A percentile compares a stretch with the other conserved stretches of the same genome.
These are phyloP conservation scores for Tylopilus plumbeoviolaceoides DNA, from an alignment of 768 basidiomycete species.

Conservation along the genomic window DNA sequence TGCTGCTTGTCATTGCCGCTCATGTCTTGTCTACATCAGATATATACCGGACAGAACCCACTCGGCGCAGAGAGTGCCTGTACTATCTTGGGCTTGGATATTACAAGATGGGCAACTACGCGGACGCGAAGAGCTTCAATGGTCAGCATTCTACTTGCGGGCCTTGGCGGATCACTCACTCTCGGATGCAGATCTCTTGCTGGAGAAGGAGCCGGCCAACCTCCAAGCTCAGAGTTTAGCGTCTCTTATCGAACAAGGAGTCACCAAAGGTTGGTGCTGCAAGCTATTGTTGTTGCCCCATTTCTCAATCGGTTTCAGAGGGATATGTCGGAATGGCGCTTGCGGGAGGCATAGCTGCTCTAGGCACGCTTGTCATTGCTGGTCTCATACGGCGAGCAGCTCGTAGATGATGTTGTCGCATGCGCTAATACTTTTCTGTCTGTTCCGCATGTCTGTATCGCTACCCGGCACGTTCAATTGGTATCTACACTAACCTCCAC, in stretches of 20 bases:
- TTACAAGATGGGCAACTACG: constrained; percentile 95
- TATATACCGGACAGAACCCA: constrained; percentile 84
- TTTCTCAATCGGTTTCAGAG: constrained; percentile 45
- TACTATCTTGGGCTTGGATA: constrained; percentile 96
- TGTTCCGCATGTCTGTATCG: constrained; percentile 16
- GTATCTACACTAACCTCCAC: constrained; percentile 11
- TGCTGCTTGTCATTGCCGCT: not conserved
- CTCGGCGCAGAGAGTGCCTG: constrained; percentile 87
- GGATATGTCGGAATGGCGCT: constrained; percentile 99
- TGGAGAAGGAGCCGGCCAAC: constrained; percentile 92
- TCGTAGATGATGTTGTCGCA: constrained; percentile 35
- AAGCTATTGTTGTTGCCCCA: not conserved
- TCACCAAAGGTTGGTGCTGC: constrained; percentile 63
- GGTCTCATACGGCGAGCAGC: constrained; percentile 80
- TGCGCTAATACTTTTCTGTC: constrained; percentile 12
- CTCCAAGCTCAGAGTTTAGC: constrained; percentile 86
- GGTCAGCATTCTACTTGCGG: constrained; percentile 46
- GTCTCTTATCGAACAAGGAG: constrained; percentile 81
- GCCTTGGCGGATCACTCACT: constrained; percentile 1
- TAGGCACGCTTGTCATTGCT: constrained; percentile 73
- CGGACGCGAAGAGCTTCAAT: constrained; percentile 90
- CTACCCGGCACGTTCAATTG: constrained; percentile 7
- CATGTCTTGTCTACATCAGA: constrained; percentile 45
- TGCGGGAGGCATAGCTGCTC: constrained; percentile 83
- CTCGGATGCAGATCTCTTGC: constrained; percentile 57